A percentile compares a stretch with the other conserved stretches of the same genome.
Conservation (phyloP, 345 rosid species). For the Isatis tinctoria region DNA sequence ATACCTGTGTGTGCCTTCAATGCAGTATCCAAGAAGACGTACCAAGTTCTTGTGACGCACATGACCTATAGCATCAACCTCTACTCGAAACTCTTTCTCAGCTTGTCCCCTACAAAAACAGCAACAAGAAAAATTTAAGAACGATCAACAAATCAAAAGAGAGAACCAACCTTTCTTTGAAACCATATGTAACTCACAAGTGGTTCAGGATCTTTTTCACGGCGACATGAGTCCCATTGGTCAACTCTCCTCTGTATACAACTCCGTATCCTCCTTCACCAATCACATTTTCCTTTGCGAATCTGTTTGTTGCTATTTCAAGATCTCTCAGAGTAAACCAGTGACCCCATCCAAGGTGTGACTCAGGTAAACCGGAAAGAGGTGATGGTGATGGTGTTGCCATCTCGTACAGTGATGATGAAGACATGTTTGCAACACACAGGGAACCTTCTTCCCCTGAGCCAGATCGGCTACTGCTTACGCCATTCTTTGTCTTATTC, state of each 20-base stretch:
- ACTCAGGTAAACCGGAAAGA: conserved; percentile 74
- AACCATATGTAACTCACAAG: conserved; percentile 47
- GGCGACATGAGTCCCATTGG: conserved; percentile 75
- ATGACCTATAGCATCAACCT: conserved; percentile 93
- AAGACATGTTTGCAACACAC: conserved; percentile 48
- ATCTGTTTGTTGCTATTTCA: conserved; percentile 64
- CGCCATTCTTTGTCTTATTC: conserved; percentile 53
- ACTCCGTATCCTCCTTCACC: conserved; percentile 87
- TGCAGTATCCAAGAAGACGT: conserved; percentile 90
- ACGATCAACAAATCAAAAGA: not conserved
- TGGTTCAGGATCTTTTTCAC: conserved; percentile 91
- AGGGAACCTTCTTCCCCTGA: conserved; percentile 73
- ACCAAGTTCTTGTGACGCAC: conserved; percentile 93
- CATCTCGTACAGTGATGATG: conserved; percentile 54
- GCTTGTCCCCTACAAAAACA: conserved; percentile 73
- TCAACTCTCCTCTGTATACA: conserved; percentile 67
- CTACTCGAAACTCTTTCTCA: conserved; percentile 87
- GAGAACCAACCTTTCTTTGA: not conserved
- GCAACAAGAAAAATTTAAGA: not conserved
- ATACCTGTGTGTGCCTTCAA: conserved; percentile 91
- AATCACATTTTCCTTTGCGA: conserved; percentile 45
- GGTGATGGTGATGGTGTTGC: conserved; percentile 82
- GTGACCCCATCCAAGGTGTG: conserved; percentile 94
- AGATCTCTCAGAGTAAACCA: conserved; percentile 95
- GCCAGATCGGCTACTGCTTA: conserved; percentile 53